A percentile compares a stretch with the other conserved stretches of the same genome.
Evolutionary conservation across 2,329 filamentous ascomycete species (phyloP).

Genomic region (Penicillium sp.): DNA sequence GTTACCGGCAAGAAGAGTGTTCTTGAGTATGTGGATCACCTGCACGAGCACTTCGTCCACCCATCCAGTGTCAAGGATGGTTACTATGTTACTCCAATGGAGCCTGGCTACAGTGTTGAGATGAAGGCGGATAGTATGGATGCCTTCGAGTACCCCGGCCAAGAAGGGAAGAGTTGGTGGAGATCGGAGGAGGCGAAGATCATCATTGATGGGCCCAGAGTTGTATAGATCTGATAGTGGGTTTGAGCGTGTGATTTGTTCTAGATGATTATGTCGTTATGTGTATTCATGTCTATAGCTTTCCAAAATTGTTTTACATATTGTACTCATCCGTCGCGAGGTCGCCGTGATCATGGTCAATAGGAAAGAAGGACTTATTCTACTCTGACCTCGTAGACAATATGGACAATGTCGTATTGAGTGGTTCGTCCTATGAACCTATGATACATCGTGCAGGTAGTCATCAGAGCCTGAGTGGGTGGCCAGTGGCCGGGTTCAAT

Average conservation of each 20-base stretch:
- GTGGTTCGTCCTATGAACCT: constrained; percentile 3
- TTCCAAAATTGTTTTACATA: constrained; percentile 11
- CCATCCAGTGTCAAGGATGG: constrained; percentile 77
- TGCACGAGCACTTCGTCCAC: constrained; percentile 90
- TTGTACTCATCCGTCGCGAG: background rate
- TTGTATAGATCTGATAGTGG: constrained; percentile 26
- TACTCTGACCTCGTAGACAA: background rate
- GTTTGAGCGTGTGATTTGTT: background rate
- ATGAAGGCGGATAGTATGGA: constrained; percentile 91
- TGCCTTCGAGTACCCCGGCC: constrained; percentile 70
- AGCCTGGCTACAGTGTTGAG: constrained; percentile 87
- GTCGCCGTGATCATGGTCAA: too few relatives aligned
- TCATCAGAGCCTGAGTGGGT: constrained; percentile 1
- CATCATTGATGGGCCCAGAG: constrained; percentile 61
- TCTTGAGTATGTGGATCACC: constrained; percentile 86
- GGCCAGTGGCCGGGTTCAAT: constrained; percentile 1
- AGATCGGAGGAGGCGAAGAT: constrained; percentile 71
- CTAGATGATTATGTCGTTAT: constrained; percentile 10
- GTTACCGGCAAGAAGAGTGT: constrained; percentile 78
- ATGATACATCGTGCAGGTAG: constrained; percentile 21
- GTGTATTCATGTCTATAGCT: constrained; percentile 22
- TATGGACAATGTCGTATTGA: background rate
- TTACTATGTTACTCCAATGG: constrained; percentile 80
- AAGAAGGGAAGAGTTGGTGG: constrained; percentile 82
- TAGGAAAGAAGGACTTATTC: too few relatives aligned